Base-by-base conservation (phyloP, 2,329 filamentous ascomycete species). In the Pseudocercospora eumusae region DNA sequence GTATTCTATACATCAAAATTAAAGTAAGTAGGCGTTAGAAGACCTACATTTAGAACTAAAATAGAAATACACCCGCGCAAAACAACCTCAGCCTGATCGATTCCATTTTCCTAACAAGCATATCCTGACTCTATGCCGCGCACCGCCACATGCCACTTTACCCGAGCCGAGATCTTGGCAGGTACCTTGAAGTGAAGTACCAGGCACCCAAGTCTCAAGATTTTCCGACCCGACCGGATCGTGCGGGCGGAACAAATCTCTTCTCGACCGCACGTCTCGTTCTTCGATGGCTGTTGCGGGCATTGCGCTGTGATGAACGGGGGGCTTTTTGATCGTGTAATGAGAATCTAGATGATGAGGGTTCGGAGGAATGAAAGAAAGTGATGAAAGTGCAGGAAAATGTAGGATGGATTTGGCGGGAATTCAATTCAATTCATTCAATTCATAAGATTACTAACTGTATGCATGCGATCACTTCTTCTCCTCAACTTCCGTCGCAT, bases 401-500 rank as follows among this genome's bases (percentile, higher is more conserved):
- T n/a, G n/a, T n/a, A n/a, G n/a, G n/a, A n/a, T n/a, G n/a, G n/a
- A n/a, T n/a, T n/a, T n/a, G n/a, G n/a, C n/a, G n/a, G n/a, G n/a
- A n/a, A n/a, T n/a, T n/a, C n/a, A n/a, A n/a, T n/a, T n/a, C n/a
- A n/a, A 40, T 40, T 8, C 15, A 18, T 40, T 40, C 36, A 40
- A n/a, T n/a, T n/a, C n/a, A n/a, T n/a, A n/a, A n/a, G n/a, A n/a
- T n/a, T n/a, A n/a, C n/a, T n/a, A n/a, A n/a, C n/a, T n/a, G n/a
- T n/a, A n/a, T n/a, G n/a, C n/a, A n/a, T n/a, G n/a, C n/a, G 18
- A 2, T 52, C 47, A 52, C 8, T 25, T 28, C 36, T 56, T 62
- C 27, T 47, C 50, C 58, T 65, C 61, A 28, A 65, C 58, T 27
- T 63, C 58, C 40, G 53, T 58, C 8, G 53, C 57, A 21, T 53